Base-by-base conservation (phyloP, 495 filamentous ascomycete genomes). In the Cryomyces antarcticus region DNA sequence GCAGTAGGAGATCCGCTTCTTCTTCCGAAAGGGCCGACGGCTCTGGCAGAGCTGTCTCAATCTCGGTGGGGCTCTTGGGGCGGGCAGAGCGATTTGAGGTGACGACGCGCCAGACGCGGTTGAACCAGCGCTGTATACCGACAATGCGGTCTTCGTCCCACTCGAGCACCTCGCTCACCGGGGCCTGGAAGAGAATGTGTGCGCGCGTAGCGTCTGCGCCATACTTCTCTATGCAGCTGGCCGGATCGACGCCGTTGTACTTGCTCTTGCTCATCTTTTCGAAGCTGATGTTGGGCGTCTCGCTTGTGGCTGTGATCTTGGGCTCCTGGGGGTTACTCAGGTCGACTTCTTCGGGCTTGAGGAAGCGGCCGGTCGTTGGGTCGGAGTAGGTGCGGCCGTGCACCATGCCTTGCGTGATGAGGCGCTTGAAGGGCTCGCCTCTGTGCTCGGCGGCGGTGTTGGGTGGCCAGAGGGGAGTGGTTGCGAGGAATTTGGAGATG, bases 191-290 rank as follows among this genome's bases (percentile, higher is more conserved):
- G 9, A 93, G 66, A 41, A 93, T 75, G 51, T 93, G 85, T 1
- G 83, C 82, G 38, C 85, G 69, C 4, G 80, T 89, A 0, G 80
- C 78, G 54, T 93, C 85, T 0, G 84, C 80, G 13, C 85, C 84
- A 46, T 87, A 78, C 44, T 71, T 73, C 0, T 63, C 53, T 36
- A 86, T 80, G 47, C 80, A 82, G 0, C 52, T 58, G 0, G 68
- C 71, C 0, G 85, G 85, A 52, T 93, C 83, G n/a, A 92, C 80
- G 30, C 85, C 85, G 53, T 93, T 93, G 60, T 89, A 68, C 52
- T 93, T 93, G 44, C 82, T 88, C 58, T 93, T 93, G n/a, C 80
- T 87, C 85, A 93, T 93, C 51, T 93, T 93, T 58, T 93, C 82
- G 44, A 72, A 92, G 0, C 72, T 75, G 29, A 86, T 53, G 7